phyloP scores from a whole-genome alignment of 2,329 filamentous ascomycete species.

The Zymoseptoria tritici region DNA sequence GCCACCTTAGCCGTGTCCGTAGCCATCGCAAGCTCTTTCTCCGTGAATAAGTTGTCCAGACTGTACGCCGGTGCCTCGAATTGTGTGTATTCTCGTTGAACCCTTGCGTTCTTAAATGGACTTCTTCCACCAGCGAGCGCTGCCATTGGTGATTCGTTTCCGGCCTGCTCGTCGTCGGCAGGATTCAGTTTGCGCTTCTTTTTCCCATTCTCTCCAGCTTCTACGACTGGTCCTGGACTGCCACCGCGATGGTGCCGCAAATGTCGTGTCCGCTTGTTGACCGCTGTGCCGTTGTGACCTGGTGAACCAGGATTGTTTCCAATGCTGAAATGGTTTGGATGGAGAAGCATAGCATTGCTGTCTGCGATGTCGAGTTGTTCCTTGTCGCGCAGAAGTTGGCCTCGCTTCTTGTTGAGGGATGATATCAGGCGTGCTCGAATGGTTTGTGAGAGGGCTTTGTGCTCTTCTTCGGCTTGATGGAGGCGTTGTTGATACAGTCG shows the following conservation, averaged over 20 bases:
- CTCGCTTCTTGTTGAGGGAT: constrained; percentile 50
- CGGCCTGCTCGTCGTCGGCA: constrained; percentile 48
- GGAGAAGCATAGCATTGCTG: constrained; percentile 56
- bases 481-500: constrained; percentile 52
- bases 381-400: constrained; percentile 55
- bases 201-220: constrained; percentile 41
- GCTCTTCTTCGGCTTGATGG: constrained; percentile 56
- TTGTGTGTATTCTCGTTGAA: constrained; percentile 46
- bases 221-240: constrained; percentile 20
- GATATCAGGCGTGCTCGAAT: constrained; percentile 55
- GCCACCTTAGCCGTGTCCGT: constrained; percentile 55
- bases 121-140: constrained; percentile 42
- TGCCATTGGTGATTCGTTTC: constrained; percentile 51
- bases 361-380: constrained; percentile 61
- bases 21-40: constrained; percentile 57
- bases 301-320: constrained; percentile 54
- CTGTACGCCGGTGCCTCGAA: constrained; percentile 54
- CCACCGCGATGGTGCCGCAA: constrained; percentile 47
- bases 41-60: constrained; percentile 58
- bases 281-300: constrained; percentile 44
- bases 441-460: constrained; percentile 50
- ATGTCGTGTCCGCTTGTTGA: constrained; percentile 55
- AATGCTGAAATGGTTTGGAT: constrained; percentile 60
- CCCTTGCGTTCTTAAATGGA: constrained; percentile 47
- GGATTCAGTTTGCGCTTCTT: constrained; percentile 51